Evolutionary conservation across 805 yeast genomes (phyloP).

Genomic region (Candida qinlingensis): DNA sequence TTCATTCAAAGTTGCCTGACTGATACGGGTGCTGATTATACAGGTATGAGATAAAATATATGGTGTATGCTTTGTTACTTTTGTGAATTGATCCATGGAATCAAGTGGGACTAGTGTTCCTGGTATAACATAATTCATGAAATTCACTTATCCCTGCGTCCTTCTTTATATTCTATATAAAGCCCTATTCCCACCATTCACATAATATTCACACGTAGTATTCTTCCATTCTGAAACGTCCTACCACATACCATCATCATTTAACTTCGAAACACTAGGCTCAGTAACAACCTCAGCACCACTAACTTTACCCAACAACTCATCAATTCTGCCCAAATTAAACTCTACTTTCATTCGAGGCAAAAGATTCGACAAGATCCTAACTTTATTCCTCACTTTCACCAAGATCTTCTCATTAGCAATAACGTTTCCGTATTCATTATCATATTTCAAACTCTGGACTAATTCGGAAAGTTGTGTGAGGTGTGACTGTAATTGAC

Average conservation of each 20-base stretch:
- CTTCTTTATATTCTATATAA: too few species aligned
- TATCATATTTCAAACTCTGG: slow-evolving; percentile 32
- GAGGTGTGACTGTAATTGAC: slow-evolving; percentile 22
- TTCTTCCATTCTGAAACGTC: neutral
- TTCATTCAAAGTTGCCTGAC: too few species aligned
- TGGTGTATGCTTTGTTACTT: too few species aligned
- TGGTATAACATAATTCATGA: too few species aligned
- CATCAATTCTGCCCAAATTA: slow-evolving; percentile 15
- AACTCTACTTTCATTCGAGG: slow-evolving; percentile 17
- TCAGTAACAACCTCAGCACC: slow-evolving; percentile 17
- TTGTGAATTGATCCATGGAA: too few species aligned
- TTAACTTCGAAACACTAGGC: slow-evolving; percentile 16
- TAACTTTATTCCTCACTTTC: slow-evolving; percentile 56
- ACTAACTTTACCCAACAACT: slow-evolving; percentile 4
- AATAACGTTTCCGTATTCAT: slow-evolving; percentile 52
- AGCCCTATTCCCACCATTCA: too few species aligned
- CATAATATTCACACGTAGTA: too few species aligned
- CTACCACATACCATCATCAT: slow-evolving; percentile 26
- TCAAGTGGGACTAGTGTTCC: too few species aligned
- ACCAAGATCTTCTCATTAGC: slow-evolving; percentile 45
- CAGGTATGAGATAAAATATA: too few species aligned
- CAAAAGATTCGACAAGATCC: slow-evolving; percentile 40
- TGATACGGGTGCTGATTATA: too few species aligned
- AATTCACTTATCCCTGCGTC: too few species aligned
- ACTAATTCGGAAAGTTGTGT: slow-evolving; percentile 26